Percentiles rank a stretch among this genome's conserved stretches.
Conservation (phyloP, 441 rosid species). For the Rhodomyrtus psidioides region DNA sequence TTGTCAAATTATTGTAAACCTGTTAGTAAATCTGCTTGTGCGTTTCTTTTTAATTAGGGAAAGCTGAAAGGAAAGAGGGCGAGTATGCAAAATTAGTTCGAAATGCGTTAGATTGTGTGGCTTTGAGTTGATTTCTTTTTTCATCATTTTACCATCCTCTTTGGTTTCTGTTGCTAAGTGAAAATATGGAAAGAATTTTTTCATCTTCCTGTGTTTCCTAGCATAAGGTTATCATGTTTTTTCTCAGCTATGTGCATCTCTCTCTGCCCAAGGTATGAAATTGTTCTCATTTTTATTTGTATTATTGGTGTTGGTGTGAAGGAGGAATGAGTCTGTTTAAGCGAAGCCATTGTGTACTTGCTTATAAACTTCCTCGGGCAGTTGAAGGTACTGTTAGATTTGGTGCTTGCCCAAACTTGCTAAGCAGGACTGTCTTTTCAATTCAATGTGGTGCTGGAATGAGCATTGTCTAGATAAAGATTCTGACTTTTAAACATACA, state of each 20-base stretch:
- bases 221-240: not conserved
- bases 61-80: not conserved
- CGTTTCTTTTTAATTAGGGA: not conserved
- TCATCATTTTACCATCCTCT: not conserved
- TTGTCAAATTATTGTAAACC: not conserved
- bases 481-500: not conserved
- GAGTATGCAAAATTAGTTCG: not conserved
- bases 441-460: not conserved
- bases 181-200: not conserved
- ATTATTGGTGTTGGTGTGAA: not conserved
- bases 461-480: not conserved
- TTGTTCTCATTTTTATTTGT: not conserved
- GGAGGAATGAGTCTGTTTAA: not conserved
- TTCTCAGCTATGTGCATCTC: not conserved
- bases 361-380: not conserved
- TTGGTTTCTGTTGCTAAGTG: not conserved
- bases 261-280: not conserved
- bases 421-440: not conserved
- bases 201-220: not conserved
- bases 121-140: not conserved
- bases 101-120: not conserved
- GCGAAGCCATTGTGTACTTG: not conserved
- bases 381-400: not conserved
- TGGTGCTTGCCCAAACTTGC: not conserved
- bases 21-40: not conserved